Evolutionary conservation across 2,329 filamentous ascomycete species (phyloP).

Genomic region (Pyrenochaeta sp.): DNA sequence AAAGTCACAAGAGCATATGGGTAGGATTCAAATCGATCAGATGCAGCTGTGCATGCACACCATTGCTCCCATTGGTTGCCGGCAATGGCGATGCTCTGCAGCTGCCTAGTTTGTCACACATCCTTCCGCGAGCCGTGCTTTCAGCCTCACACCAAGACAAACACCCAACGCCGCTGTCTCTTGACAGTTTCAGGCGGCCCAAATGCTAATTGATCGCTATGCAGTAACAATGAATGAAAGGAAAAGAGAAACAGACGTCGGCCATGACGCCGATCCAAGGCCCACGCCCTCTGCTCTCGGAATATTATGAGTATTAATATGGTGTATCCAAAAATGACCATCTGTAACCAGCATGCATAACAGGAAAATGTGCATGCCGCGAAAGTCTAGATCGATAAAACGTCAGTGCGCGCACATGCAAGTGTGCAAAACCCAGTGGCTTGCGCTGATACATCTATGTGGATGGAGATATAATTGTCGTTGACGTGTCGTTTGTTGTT

Average conservation of each 20-base stretch:
- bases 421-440: constrained; percentile 4
- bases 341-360: neutral
- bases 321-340: neutral
- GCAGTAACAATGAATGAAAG: neutral
- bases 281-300: neutral
- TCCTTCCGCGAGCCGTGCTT: neutral
- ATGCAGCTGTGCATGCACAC: neutral
- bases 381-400: constrained; percentile 1
- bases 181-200: neutral
- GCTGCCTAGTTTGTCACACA: neutral
- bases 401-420: neutral
- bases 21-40: neutral
- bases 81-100: constrained; percentile 1
- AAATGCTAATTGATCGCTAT: neutral
- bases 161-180: neutral
- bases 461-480: neutral
- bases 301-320: constrained; percentile 8
- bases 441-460: constrained; percentile 2
- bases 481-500: neutral
- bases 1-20: neutral
- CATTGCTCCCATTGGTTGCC: neutral
- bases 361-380: neutral
- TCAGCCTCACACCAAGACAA: neutral
- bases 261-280: neutral
- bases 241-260: neutral